These are phyloP conservation scores for Oemleria cerasiformis DNA, from an alignment of 306 rosid species.

Conservation along the genomic window DNA sequence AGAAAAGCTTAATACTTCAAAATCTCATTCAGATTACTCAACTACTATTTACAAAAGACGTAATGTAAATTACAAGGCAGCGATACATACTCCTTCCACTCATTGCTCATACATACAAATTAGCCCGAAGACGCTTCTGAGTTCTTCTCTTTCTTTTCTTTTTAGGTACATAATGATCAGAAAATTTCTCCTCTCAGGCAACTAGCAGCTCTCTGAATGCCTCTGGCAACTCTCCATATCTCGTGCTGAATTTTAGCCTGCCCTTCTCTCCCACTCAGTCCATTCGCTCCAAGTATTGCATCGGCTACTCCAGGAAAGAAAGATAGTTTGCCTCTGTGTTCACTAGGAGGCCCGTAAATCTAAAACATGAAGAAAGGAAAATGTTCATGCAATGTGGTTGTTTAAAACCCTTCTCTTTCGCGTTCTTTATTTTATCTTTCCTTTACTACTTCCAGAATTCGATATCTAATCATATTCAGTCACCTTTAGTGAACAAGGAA, in stretches of 20 bases:
- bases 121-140: background rate
- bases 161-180: constrained; percentile 17
- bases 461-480: background rate
- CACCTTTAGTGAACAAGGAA: constrained; percentile 1
- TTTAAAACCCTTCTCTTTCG: too few relatives aligned
- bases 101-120: background rate
- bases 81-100: background rate
- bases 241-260: constrained; percentile 61
- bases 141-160: background rate
- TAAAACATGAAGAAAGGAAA: constrained; percentile 5
- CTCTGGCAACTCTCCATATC: constrained; percentile 87
- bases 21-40: background rate
- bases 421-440: background rate
- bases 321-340: constrained; percentile 49
- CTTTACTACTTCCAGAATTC: background rate
- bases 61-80: background rate
- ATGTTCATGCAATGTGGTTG: background rate
- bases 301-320: constrained; percentile 84
- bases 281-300: constrained; percentile 44
- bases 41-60: background rate
- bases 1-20: too few relatives aligned
- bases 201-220: constrained; percentile 69
- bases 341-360: constrained; percentile 74
- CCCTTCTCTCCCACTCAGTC: constrained; percentile 34
- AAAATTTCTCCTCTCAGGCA: constrained; percentile 68